Conservation (phyloP, 1,284 basidiomycete species). For the Cutaneotrichosporon cyanovorans region DNA sequence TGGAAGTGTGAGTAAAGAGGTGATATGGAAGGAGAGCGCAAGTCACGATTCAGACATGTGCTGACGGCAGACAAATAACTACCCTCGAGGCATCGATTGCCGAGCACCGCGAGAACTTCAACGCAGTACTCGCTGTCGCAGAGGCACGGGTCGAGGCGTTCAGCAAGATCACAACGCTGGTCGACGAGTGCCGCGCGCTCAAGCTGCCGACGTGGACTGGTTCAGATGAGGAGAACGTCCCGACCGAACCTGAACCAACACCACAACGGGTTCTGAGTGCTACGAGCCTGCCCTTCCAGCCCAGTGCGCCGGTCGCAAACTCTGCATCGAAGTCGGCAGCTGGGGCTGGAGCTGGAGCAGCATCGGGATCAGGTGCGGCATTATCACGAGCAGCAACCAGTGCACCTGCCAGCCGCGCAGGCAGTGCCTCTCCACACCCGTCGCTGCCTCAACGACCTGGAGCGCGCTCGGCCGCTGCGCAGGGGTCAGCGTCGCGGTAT, state of each 20-base stretch:
- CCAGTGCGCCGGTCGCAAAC: no score
- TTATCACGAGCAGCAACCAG: slow-evolving; percentile 2
- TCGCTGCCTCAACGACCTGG: background rate
- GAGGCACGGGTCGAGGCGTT: slow-evolving; percentile 30
- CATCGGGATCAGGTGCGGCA: slow-evolving; percentile 5
- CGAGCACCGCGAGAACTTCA: slow-evolving; percentile 28
- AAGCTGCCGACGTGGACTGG: slow-evolving; percentile 17
- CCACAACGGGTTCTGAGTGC: slow-evolving; percentile 15
- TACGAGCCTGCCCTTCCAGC: slow-evolving; percentile 31
- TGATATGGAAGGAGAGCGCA: no score
- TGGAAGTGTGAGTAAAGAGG: slow-evolving; percentile 35
- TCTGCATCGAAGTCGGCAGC: no score
- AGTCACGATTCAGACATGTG: no score
- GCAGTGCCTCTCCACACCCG: background rate
- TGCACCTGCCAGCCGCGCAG: background rate
- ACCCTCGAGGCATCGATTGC: slow-evolving; percentile 23
- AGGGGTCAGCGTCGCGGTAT: background rate
- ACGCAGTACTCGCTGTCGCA: slow-evolving; percentile 17
- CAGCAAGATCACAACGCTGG: slow-evolving; percentile 23
- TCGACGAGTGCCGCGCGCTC: slow-evolving; percentile 30
- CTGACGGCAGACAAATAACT: slow-evolving; percentile 26
- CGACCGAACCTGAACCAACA: background rate
- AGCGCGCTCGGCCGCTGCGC: background rate
- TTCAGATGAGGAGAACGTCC: slow-evolving; percentile 1
- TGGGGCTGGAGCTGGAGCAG: slow-evolving; percentile 2